Conservation (phyloP, 2,329 filamentous ascomycete species). For the Trichoderma sp. region DNA sequence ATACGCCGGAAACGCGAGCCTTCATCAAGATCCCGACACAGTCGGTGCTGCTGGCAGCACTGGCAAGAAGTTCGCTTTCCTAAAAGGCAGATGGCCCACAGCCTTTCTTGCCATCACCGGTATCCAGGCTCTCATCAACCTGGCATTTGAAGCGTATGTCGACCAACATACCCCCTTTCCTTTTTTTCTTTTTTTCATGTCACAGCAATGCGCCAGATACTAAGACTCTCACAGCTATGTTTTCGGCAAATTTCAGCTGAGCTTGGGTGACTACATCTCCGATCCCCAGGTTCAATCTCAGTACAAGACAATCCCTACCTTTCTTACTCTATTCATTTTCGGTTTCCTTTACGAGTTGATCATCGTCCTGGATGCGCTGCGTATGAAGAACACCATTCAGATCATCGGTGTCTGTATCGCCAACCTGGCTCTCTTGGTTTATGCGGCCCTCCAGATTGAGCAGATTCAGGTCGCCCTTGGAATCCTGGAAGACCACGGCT, state of each 20-base stretch:
- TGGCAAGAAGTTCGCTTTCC: conserved; percentile 62
- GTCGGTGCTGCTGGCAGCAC: conserved; percentile 37
- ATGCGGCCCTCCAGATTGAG: conserved; percentile 88
- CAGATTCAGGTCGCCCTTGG: conserved; percentile 78
- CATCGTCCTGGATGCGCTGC: conserved; percentile 89
- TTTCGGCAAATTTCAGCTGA: conserved; percentile 81
- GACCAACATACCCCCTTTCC: not conserved
- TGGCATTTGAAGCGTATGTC: conserved; percentile 83
- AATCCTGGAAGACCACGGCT: conserved; percentile 47
- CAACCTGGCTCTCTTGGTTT: conserved; percentile 88
- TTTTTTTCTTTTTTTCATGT: not conserved
- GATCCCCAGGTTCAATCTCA: conserved; percentile 49
- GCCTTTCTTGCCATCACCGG: conserved; percentile 74
- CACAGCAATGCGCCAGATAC: not conserved
- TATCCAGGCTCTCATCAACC: conserved; percentile 75
- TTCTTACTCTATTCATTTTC: conserved; percentile 95
- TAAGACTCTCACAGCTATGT: conserved; percentile 65
- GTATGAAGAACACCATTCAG: conserved; percentile 97
- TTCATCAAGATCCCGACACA: conserved; percentile 36
- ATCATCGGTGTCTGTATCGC: conserved; percentile 92
- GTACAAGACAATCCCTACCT: conserved; percentile 82
- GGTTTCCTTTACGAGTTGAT: conserved; percentile 91
- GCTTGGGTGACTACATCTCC: conserved; percentile 47
- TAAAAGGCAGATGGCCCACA: conserved; percentile 86
- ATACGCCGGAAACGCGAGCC: conserved; percentile 33